These are phyloP conservation scores for Pascua sp. DNA, from an alignment of 1,284 basidiomycete species.

Conservation along the genomic window DNA sequence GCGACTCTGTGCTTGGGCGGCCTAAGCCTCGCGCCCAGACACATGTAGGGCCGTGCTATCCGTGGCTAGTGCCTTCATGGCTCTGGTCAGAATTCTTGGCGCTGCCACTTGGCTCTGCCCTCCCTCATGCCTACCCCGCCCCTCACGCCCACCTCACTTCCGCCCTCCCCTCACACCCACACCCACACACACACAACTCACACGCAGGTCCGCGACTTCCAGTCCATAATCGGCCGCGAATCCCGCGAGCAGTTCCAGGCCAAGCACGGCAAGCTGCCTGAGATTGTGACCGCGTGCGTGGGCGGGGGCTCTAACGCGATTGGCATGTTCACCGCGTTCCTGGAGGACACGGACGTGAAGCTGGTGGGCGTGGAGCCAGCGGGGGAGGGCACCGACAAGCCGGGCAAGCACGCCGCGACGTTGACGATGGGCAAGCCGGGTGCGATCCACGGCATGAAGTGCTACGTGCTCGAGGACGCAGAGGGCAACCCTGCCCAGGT, in stretches of 20 bases:
- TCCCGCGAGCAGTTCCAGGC: constrained; percentile 84
- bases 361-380: constrained; percentile 91
- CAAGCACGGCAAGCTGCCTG: constrained; percentile 77
- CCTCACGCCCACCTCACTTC: constrained; percentile 2
- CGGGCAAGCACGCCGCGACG: constrained; percentile 85
- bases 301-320: constrained; percentile 98
- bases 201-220: constrained; percentile 94
- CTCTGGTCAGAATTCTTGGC: too few species aligned
- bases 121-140: constrained; percentile 1
- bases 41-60: too few species aligned
- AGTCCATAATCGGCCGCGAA: constrained; percentile 89
- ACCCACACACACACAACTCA: constrained; percentile 50
- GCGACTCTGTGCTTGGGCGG: too few species aligned
- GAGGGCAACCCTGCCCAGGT: constrained; percentile 93
- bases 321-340: constrained; percentile 93
- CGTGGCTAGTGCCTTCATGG: too few species aligned
- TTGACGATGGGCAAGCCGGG: constrained; percentile 85
- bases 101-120: neutral
- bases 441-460: constrained; percentile 88
- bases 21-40: too few species aligned
- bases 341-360: constrained; percentile 73
- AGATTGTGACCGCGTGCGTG: constrained; percentile 92
- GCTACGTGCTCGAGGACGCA: constrained; percentile 85
- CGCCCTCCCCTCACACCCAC: constrained; percentile 49
- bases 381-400: constrained; percentile 86